Conservation (phyloP, 2,329 filamentous ascomycete genomes). For the Ophidiomyces ophidiicola region DNA sequence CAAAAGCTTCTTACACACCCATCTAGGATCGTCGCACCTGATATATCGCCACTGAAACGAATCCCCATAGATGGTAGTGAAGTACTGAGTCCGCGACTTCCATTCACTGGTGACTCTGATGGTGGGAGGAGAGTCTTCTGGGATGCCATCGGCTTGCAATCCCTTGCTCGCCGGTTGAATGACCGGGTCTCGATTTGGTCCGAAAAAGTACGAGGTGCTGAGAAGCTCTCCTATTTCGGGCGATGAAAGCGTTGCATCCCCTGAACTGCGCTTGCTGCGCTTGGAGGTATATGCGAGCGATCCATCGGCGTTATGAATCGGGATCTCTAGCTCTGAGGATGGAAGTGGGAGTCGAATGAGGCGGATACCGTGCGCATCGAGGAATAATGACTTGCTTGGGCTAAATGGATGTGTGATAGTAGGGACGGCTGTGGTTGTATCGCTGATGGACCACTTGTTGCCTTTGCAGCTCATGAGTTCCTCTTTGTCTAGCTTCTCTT, state of each 20-base stretch:
- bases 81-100: conserved; percentile 37
- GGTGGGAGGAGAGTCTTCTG: conserved; percentile 16
- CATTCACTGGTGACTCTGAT: conserved; percentile 31
- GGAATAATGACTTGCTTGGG: conserved; percentile 15
- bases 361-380: conserved; percentile 23
- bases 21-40: conserved; percentile 27
- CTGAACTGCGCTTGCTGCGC: conserved; percentile 38
- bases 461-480: background rate
- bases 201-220: conserved; percentile 48
- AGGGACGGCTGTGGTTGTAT: conserved; percentile 8
- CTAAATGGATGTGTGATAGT: conserved; percentile 2
- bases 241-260: conserved; percentile 38
- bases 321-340: conserved; percentile 27
- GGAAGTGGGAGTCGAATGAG: conserved; percentile 27
- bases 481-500: background rate
- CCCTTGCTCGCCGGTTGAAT: conserved; percentile 24
- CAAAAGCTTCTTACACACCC: conserved; percentile 19
- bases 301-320: conserved; percentile 26
- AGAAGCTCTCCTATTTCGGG: conserved; percentile 29
- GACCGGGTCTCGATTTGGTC: conserved; percentile 41
- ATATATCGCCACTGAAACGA: conserved; percentile 48
- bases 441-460: conserved; percentile 9
- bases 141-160: conserved; percentile 4
- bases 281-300: conserved; percentile 41
- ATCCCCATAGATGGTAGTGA: conserved; percentile 38